phyloP scores from a whole-genome alignment of 805 yeast genomes.

The Pichia thaimueangensis region DNA sequence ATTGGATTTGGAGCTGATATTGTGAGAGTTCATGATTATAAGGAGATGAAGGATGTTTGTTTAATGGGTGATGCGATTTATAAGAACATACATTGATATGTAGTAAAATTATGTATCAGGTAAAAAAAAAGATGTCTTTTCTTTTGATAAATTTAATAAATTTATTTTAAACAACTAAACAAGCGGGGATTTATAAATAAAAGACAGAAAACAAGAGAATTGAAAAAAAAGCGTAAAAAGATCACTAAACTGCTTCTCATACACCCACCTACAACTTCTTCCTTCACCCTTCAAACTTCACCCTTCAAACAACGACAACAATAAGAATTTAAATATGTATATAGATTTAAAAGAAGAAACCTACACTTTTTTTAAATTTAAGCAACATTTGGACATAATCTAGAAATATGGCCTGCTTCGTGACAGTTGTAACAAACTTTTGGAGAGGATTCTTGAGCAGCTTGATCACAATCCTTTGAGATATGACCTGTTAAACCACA shows the following conservation, averaged over 20 bases:
- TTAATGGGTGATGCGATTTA: slow-evolving; percentile 71
- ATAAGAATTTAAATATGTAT: too few species aligned
- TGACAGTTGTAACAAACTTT: slow-evolving; percentile 73
- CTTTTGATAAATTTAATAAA: not conserved
- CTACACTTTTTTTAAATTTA: too few species aligned
- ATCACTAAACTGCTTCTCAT: slow-evolving; percentile 4
- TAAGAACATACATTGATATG: slow-evolving; percentile 21
- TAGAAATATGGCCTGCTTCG: slow-evolving; percentile 81
- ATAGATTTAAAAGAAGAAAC: too few species aligned
- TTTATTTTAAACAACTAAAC: too few species aligned
- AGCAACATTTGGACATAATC: slow-evolving; percentile 45
- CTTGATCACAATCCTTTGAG: slow-evolving; percentile 68
- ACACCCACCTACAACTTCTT: too few species aligned
- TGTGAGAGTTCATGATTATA: slow-evolving; percentile 83
- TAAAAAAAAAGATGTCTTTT: not conserved
- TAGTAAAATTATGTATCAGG: too few species aligned
- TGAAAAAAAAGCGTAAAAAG: slow-evolving; percentile 8
- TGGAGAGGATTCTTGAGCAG: slow-evolving; percentile 33
- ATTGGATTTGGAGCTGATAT: slow-evolving; percentile 71
- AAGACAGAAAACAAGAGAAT: slow-evolving; percentile 7
- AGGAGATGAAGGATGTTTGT: slow-evolving; percentile 46
- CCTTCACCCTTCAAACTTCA: too few species aligned
- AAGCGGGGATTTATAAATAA: slow-evolving; percentile 1
- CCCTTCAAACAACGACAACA: not conserved
- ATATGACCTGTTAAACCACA: slow-evolving; percentile 90